These are phyloP conservation scores for Sporothrix pseudoabietina DNA, from an alignment of 2,329 filamentous ascomycete genomes.

Conservation along the genomic window DNA sequence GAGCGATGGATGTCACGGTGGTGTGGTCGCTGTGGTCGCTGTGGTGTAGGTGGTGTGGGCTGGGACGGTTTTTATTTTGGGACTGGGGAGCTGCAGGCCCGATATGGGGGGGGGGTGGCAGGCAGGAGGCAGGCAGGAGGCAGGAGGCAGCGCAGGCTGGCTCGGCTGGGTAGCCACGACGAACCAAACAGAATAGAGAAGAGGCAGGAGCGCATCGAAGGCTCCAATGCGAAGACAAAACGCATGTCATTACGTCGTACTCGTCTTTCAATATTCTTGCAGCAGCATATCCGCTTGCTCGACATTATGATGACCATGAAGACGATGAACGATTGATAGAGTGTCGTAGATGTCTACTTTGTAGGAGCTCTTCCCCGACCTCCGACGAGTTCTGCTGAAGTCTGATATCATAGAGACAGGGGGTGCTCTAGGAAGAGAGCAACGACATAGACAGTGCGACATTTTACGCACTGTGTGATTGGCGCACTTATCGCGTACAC, in stretches of 20 bases:
- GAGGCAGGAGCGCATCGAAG: neutral
- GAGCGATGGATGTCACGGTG: neutral
- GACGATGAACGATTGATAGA: neutral
- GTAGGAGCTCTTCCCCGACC: neutral
- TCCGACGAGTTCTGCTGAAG: neutral
- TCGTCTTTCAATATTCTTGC: no score
- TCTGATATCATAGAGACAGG: constrained; percentile 1
- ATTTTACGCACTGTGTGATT: neutral
- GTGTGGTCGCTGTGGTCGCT: neutral
- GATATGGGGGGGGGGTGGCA: neutral
- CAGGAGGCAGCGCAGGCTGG: neutral
- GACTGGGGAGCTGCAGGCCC: neutral
- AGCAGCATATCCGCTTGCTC: neutral
- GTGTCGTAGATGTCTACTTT: neutral
- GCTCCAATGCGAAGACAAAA: constrained; percentile 4
- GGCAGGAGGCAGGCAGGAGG: neutral
- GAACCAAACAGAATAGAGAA: neutral
- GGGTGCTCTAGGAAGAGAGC: neutral
- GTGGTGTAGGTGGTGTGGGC: neutral
- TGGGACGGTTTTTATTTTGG: neutral
- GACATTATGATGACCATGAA: neutral
- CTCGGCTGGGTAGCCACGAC: neutral
- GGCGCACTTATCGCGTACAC: neutral
- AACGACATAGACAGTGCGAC: constrained; percentile 12
- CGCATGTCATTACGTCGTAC: constrained; percentile 2